A percentile compares a stretch with the other conserved stretches of the same genome.
phyloP scores from a whole-genome alignment of 2,329 filamentous ascomycete genomes.

The Apiospora kogelbergensis region DNA sequence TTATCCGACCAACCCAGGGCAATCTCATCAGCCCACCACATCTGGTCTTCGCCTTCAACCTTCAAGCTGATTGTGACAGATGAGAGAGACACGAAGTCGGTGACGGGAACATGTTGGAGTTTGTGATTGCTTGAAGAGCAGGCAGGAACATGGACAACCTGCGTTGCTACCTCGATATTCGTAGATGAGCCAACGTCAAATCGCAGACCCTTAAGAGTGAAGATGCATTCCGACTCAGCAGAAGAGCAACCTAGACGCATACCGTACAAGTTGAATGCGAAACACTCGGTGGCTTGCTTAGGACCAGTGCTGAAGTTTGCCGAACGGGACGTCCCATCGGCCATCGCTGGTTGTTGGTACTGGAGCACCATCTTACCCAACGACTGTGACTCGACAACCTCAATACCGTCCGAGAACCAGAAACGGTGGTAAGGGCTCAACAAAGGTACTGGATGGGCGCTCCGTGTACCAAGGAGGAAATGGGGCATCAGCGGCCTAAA shows the following conservation, averaged over 20 bases:
- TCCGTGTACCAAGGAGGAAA: background rate
- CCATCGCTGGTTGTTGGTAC: slow-evolving; percentile 26
- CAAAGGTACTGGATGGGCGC: slow-evolving; percentile 23
- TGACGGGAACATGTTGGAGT: slow-evolving; percentile 22
- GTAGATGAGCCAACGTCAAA: slow-evolving; percentile 9
- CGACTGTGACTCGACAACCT: slow-evolving; percentile 24
- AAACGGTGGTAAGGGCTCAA: slow-evolving; percentile 31
- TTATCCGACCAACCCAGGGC: slow-evolving; percentile 43
- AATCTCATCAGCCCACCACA: slow-evolving; percentile 49
- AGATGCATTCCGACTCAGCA: slow-evolving; percentile 23
- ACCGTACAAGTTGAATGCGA: slow-evolving; percentile 12
- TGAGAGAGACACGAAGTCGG: slow-evolving; percentile 25
- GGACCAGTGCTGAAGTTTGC: slow-evolving; percentile 27
- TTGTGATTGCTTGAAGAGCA: slow-evolving; percentile 23
- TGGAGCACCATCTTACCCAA: slow-evolving; percentile 30
- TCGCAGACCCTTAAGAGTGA: slow-evolving; percentile 29
- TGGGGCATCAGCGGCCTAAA: background rate
- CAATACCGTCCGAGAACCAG: slow-evolving; percentile 28
- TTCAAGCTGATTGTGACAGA: slow-evolving; percentile 40
- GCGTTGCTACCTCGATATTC: background rate
- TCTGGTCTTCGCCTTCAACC: slow-evolving; percentile 34
- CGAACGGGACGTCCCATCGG: slow-evolving; percentile 15
- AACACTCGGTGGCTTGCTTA: slow-evolving; percentile 17
- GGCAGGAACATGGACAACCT: slow-evolving; percentile 18
- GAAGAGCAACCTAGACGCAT: slow-evolving; percentile 29